phyloP scores from a whole-genome alignment of 129 eudicot species.

The Saposhnikovia divaricata region DNA sequence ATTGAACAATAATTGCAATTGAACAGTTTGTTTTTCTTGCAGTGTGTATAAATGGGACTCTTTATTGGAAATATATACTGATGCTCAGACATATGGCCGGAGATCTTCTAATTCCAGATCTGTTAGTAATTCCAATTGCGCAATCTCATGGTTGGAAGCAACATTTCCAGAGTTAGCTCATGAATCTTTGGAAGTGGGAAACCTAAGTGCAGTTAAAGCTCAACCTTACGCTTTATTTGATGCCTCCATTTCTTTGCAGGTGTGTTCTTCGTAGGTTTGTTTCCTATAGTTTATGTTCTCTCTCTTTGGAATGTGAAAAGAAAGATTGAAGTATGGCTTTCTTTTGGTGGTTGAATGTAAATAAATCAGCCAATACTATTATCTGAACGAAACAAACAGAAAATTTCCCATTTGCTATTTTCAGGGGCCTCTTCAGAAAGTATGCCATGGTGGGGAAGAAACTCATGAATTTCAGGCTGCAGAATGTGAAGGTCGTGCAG shows the following conservation, averaged over 20 bases:
- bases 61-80: slow-evolving; percentile 70
- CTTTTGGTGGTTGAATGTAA: background rate
- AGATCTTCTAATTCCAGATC: slow-evolving; percentile 52
- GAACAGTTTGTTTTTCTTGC: slow-evolving; percentile 16
- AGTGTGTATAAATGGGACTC: slow-evolving; percentile 88
- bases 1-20: background rate
- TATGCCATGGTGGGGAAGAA: slow-evolving; percentile 40
- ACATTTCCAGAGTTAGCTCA: slow-evolving; percentile 82
- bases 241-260: slow-evolving; percentile 82
- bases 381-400: slow-evolving; percentile 1
- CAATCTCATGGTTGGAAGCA: slow-evolving; percentile 95
- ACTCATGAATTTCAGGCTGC: slow-evolving; percentile 35
- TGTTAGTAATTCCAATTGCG: slow-evolving; percentile 54
- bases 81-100: slow-evolving; percentile 66
- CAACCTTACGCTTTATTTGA: slow-evolving; percentile 64
- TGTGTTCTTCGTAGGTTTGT: slow-evolving; percentile 21
- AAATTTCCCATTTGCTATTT: background rate
- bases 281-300: background rate
- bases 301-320: background rate
- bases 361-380: background rate
- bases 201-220: slow-evolving; percentile 50
- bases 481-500: slow-evolving; percentile 75
- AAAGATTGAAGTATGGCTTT: background rate
- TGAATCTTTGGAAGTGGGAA: slow-evolving; percentile 54
- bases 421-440: slow-evolving; percentile 85